Percentiles rank a stretch among this genome's conserved stretches.
phyloP scores from a whole-genome alignment of 2,329 filamentous ascomycete genomes.

The Cladophialophora exuberans region DNA sequence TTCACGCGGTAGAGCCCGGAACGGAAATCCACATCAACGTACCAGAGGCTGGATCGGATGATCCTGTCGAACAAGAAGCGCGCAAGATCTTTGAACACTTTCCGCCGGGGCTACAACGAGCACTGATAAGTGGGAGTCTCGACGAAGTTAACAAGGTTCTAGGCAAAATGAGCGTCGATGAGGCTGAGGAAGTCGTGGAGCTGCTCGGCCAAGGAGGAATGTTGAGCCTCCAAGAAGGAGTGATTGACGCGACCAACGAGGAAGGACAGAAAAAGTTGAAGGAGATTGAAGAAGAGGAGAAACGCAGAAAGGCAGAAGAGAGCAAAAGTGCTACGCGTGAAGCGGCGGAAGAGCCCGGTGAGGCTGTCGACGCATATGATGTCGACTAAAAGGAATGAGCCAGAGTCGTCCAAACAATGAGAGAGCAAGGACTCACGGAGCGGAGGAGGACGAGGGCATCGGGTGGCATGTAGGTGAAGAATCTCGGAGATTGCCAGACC shows the following conservation, averaged over 20 bases:
- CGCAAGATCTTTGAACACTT: constrained; percentile 83
- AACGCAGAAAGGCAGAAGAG: constrained; percentile 33
- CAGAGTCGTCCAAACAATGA: too few species aligned
- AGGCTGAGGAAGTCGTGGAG: constrained; percentile 82
- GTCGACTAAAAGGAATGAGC: background rate
- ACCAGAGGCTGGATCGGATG: constrained; percentile 69
- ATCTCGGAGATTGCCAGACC: too few species aligned
- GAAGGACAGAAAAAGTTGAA: constrained; percentile 78
- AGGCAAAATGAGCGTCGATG: constrained; percentile 83
- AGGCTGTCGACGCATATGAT: constrained; percentile 24
- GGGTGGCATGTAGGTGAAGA: too few species aligned
- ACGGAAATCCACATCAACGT: constrained; percentile 89
- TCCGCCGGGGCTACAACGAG: constrained; percentile 75
- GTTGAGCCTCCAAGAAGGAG: constrained; percentile 86
- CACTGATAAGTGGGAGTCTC: constrained; percentile 83
- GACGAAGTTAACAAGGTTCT: constrained; percentile 88
- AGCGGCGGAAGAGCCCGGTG: constrained; percentile 26
- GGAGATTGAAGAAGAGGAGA: constrained; percentile 68
- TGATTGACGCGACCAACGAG: constrained; percentile 93
- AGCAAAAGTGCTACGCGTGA: constrained; percentile 6
- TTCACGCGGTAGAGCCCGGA: constrained; percentile 92
- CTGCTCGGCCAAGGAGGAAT: constrained; percentile 83
- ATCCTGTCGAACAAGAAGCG: constrained; percentile 63
- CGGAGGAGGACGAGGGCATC: too few species aligned
- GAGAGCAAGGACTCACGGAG: too few species aligned